Evolutionary conservation across 306 rosid species (phyloP), one percentile per base, ranked within the genome.

Genomic region (Fragaria vesca): DNA sequence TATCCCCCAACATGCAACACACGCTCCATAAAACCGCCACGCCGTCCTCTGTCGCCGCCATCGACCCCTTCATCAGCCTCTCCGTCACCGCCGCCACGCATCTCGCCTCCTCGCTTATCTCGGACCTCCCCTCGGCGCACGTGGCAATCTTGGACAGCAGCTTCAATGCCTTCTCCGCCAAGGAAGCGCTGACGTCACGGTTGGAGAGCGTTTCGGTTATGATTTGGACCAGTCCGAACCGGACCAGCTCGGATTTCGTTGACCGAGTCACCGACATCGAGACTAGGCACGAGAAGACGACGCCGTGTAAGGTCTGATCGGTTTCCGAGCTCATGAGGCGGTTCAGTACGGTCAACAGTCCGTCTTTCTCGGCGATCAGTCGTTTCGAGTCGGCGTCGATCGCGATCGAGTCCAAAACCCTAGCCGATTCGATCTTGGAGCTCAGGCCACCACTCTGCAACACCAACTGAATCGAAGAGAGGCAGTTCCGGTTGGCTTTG

Each of bases 21-120:
- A 85, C 46, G 9, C 86, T 80, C 90, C 90, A 87, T 67, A 89
- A 71, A 78, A 89, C 85, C 66, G 77, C 73, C 79, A 89, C 87
- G 26, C 79, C 88, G 67, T 85, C 89, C 85, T 81, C 88, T 42
- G 84, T 82, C 66, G 87, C 90, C 2, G 60, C 76, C 75, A 13
- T 79, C 42, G 83, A 47, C 63, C 76, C 83, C 83, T 85, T 89
- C 78, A 81, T 45, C 81, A 87, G 11, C 76, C 78, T 74, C 84
- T 83, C 90, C 62, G 79, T 75, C 71, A 83, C 83, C 45, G 79
- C 85, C 71, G 12, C 72, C 13, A 74, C 77, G 52, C 89, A 84
- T 12, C 63, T 45, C 5, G 40, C 50, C 40, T 78, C 86, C 34
- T 36, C 77, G 6, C 77, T 75, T 42, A 89, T 87, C 3, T 83